Conservation (phyloP, 371 early-diverging fungal genomes). For the Mortierella sp. region DNA sequence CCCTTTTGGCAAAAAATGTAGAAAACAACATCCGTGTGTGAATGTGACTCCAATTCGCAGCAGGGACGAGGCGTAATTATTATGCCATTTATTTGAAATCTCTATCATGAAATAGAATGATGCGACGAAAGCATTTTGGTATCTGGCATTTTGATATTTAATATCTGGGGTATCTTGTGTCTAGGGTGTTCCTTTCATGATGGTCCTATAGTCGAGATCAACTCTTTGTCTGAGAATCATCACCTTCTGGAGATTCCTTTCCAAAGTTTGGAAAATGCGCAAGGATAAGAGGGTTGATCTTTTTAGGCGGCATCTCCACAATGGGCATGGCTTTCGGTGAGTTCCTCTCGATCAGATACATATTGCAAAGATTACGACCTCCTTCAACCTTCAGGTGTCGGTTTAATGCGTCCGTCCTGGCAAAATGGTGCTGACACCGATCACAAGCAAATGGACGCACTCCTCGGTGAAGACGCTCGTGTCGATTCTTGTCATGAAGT, state of each 20-base stretch:
- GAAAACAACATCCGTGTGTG: no score
- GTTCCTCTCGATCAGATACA: slow-evolving; percentile 38
- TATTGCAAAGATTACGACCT: slow-evolving; percentile 50
- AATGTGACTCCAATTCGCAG: no score
- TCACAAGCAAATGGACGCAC: slow-evolving; percentile 70
- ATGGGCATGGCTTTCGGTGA: slow-evolving; percentile 44
- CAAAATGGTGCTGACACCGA: slow-evolving; percentile 78
- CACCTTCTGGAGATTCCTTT: slow-evolving; percentile 10
- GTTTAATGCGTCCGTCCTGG: slow-evolving; percentile 81
- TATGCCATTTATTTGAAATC: no score
- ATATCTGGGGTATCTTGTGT: no score
- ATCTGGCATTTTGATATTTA: no score
- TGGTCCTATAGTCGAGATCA: neutral
- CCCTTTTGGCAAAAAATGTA: neutral
- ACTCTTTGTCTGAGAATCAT: neutral
- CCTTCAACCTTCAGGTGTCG: slow-evolving; percentile 64
- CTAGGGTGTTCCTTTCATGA: no score
- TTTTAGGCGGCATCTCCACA: slow-evolving; percentile 49
- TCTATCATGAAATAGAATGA: no score
- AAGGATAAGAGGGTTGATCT: slow-evolving; percentile 49
- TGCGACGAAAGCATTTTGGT: neutral
- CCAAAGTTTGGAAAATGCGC: slow-evolving; percentile 46
- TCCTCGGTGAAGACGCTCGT: slow-evolving; percentile 74
- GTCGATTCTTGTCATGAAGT: slow-evolving; percentile 86
- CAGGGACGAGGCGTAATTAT: no score